Evolutionary conservation across 2,329 filamentous ascomycete genomes (phyloP).

Genomic region (Stemphylium beticola): DNA sequence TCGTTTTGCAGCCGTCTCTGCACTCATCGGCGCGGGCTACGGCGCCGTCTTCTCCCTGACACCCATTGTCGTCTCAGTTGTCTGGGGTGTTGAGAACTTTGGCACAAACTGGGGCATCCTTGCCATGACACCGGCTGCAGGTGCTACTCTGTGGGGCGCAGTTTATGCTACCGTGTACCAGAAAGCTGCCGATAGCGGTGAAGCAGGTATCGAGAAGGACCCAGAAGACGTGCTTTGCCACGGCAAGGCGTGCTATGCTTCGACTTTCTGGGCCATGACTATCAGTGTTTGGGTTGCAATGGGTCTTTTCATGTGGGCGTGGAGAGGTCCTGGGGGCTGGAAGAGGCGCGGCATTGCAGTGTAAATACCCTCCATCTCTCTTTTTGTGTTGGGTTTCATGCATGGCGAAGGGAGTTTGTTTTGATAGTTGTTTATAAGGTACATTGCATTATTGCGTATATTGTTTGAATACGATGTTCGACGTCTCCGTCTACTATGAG

Average conservation of each 20-base stretch:
- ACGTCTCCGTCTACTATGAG: no score
- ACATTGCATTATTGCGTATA: neutral
- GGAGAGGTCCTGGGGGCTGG: conserved; percentile 82
- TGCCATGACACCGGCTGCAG: conserved; percentile 86
- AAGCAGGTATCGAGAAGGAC: conserved; percentile 38
- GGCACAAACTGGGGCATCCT: conserved; percentile 98
- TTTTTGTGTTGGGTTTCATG: neutral
- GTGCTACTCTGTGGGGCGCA: conserved; percentile 87
- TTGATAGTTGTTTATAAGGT: neutral
- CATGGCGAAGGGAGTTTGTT: conserved; percentile 11
- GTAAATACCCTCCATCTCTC: conserved; percentile 22
- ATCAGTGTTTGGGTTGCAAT: conserved; percentile 79
- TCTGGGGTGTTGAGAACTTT: conserved; percentile 99
- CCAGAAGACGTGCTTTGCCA: conserved; percentile 71
- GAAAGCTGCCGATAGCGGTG: conserved; percentile 60
- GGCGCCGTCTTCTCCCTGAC: conserved; percentile 88
- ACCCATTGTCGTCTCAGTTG: conserved; percentile 92
- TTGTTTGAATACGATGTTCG: neutral
- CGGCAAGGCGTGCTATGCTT: conserved; percentile 79
- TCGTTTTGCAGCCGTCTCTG: conserved; percentile 85
- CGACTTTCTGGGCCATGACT: conserved; percentile 86
- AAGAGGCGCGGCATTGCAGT: conserved; percentile 75
- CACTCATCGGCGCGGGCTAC: conserved; percentile 87
- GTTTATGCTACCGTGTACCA: conserved; percentile 87
- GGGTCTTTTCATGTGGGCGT: conserved; percentile 75